Evolutionary conservation across 2,329 filamentous ascomycete species (phyloP).

Genomic region (Fusarium siculi): DNA sequence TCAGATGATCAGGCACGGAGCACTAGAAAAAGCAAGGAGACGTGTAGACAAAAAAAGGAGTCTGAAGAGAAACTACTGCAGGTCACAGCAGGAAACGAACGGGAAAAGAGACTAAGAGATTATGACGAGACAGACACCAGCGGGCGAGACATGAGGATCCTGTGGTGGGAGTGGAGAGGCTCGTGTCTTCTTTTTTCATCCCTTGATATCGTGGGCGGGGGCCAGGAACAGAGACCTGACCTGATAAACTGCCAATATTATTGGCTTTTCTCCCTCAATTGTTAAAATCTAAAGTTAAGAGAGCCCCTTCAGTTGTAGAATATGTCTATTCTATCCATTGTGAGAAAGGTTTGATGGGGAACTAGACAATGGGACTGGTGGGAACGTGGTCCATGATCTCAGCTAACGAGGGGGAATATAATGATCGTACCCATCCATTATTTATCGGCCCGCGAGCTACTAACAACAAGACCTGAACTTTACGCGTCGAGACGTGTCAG

Average conservation of each 20-base stretch:
- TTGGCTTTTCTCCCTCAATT: slow-evolving; percentile 34
- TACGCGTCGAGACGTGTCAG: slow-evolving; percentile 22
- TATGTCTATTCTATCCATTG: slow-evolving; percentile 22
- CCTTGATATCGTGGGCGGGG: slow-evolving; percentile 27
- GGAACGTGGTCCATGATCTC: slow-evolving; percentile 15
- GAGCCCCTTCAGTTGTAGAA: slow-evolving; percentile 7
- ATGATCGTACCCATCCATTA: slow-evolving; percentile 21
- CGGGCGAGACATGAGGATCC: slow-evolving; percentile 30
- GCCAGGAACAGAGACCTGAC: neutral
- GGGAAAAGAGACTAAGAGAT: slow-evolving; percentile 7
- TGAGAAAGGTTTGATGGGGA: neutral
- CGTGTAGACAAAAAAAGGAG: slow-evolving; percentile 6
- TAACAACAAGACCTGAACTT: slow-evolving; percentile 7
- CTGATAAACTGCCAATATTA: slow-evolving; percentile 38
- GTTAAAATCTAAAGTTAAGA: neutral
- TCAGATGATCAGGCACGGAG: slow-evolving; percentile 30
- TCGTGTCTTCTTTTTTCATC: slow-evolving; percentile 10
- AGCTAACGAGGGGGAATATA: slow-evolving; percentile 16
- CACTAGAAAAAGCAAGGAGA: slow-evolving; percentile 19
- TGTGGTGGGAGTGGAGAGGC: neutral
- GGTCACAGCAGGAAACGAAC: neutral
- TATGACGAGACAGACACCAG: slow-evolving; percentile 30
- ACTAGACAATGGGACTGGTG: slow-evolving; percentile 26
- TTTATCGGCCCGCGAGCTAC: slow-evolving; percentile 22
- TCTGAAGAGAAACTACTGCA: slow-evolving; percentile 25